Base-by-base conservation (phyloP, 2,329 filamentous ascomycete genomes). In the Hypoxylon sp. region DNA sequence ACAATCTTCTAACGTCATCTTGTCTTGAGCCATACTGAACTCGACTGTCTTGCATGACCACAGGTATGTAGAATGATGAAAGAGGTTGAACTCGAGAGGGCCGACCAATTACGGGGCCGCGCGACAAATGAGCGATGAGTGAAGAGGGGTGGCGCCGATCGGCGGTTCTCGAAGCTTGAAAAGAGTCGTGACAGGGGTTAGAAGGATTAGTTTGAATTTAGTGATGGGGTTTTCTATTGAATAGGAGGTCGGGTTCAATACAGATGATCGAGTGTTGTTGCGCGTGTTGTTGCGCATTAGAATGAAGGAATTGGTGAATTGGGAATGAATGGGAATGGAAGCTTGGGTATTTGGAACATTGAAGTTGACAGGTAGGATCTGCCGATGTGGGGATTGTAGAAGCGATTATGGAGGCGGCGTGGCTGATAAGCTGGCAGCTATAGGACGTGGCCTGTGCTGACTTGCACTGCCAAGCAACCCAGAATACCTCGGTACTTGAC, bases 1-100 rank as follows among this genome's bases (percentile, higher is more conserved):
- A 94, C 94, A 97, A 81, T 97, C 93, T 87, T 94, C 91, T 84
- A 97, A 85, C 81, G 89, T 89, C 91, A 96, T 93, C 80, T 91
- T 92, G 84, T 84, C 83, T 83, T 88, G 85, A 82, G 88, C 84
- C 91, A 95, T 95, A 77, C 77, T 88, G 86, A 78, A 78, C 81
- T 78, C 73, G 74, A 67, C 71, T 63, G 66, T 46, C 37, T 73
- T 66, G 67, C 74, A 73, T 69, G 70, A 69, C 68, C 71, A 70
- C 57, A 63, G 61, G 14, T 69, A 56, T 25, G 46, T 43, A 46
- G 47, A 39, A 37, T 29, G 29, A 5, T 52, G 30, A 25, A 12
- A 45, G 7, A 19, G 34, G 46, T 47, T 54, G 51, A 55, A 21
- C 45, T 55, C 12, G 43, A 27, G 32, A 54, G 27, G 52, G 9